Evolutionary conservation across 257 asterid species (phyloP).

Genomic region (Penstemon davidsonii): DNA sequence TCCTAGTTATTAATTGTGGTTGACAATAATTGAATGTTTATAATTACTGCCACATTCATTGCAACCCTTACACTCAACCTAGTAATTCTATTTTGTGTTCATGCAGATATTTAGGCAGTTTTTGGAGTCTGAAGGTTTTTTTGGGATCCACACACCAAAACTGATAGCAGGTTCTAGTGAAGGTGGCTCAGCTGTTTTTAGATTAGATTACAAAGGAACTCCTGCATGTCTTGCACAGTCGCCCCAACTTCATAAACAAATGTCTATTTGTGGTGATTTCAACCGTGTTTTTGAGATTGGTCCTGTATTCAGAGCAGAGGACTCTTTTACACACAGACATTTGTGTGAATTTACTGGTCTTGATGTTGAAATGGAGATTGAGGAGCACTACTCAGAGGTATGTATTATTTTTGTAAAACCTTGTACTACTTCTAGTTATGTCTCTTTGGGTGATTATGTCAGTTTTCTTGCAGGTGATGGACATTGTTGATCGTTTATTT

Average conservation of each 20-base stretch:
- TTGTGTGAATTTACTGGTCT: constrained; percentile 93
- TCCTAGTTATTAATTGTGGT: constrained; percentile 3
- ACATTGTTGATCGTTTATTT: constrained; percentile 74
- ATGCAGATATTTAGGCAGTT: constrained; percentile 72
- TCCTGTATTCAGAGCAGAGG: constrained; percentile 88
- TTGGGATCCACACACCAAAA: constrained; percentile 82
- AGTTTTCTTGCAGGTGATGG: constrained; percentile 76
- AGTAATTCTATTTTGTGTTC: constrained; percentile 4
- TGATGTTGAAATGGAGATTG: constrained; percentile 94
- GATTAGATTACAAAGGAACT: constrained; percentile 74
- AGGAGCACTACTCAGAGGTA: constrained; percentile 91
- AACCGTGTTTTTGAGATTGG: constrained; percentile 88
- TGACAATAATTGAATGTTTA: background rate
- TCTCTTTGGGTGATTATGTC: constrained; percentile 13
- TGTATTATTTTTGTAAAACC: constrained; percentile 4
- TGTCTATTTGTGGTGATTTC: constrained; percentile 88
- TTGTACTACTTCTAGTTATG: constrained; percentile 11
- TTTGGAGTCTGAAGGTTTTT: constrained; percentile 58
- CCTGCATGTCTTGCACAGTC: constrained; percentile 96
- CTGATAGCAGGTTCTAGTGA: constrained; percentile 89
- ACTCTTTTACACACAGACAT: constrained; percentile 91
- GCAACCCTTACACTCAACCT: background rate
- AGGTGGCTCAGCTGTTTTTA: constrained; percentile 93
- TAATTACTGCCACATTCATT: constrained; percentile 6
- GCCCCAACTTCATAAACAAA: constrained; percentile 92